Evolutionary conservation across 106 monocot species (phyloP).

Genomic region (Dioscorea alata): DNA sequence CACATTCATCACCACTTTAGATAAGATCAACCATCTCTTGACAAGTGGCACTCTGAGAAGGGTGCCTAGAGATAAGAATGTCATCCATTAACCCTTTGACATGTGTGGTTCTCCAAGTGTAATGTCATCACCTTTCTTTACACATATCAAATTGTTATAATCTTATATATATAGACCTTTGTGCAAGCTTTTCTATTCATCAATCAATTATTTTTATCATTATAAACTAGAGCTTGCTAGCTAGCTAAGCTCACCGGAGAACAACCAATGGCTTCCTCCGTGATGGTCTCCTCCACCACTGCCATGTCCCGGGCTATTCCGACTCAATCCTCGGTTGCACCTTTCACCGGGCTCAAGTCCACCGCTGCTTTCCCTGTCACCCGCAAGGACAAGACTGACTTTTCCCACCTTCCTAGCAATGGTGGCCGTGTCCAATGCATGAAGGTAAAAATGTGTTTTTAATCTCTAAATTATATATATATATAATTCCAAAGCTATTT

Average conservation of each 20-base stretch:
- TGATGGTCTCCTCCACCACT: slow-evolving; percentile 5
- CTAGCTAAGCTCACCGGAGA: not conserved
- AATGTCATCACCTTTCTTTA: not conserved
- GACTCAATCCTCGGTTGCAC: slow-evolving; percentile 6
- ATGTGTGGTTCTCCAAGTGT: slow-evolving; percentile 3
- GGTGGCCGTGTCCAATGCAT: slow-evolving; percentile 15
- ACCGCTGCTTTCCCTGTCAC: slow-evolving; percentile 6
- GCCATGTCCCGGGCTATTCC: not conserved
- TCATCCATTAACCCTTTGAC: too few species aligned
- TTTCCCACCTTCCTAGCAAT: slow-evolving; percentile 9
- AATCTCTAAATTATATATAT: not conserved
- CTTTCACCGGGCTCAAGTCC: slow-evolving; percentile 9
- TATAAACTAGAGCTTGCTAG: not conserved
- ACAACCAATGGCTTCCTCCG: slow-evolving; percentile 6
- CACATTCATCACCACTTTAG: not conserved
- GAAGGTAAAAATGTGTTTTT: not conserved
- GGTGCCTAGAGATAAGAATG: not conserved
- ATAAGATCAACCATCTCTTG: not conserved
- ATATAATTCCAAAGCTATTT: not conserved
- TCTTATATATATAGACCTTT: not conserved
- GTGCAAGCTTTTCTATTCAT: not conserved
- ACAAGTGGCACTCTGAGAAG: not conserved
- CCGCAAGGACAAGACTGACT: not conserved
- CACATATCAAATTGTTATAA: not conserved
- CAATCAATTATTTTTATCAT: not conserved